Evolutionary conservation across 176 grass and related monocot genomes (phyloP).

Genomic region (Echinochloa phyllopogon): DNA sequence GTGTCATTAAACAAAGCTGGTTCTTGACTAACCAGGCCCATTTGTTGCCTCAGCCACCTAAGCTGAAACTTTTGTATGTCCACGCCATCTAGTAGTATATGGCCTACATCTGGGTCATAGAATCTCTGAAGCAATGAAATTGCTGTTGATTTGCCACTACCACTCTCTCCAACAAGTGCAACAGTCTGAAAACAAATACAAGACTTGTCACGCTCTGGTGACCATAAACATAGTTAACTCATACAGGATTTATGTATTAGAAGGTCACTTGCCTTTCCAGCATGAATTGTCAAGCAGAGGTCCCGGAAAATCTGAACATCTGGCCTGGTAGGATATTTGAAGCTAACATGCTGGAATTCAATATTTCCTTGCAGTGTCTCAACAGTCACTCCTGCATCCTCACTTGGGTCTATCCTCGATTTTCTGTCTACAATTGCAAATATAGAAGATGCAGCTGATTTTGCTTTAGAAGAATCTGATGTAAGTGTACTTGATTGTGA

Average conservation of each 20-base stretch:
- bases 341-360: slow-evolving; percentile 83
- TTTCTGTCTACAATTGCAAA: slow-evolving; percentile 89
- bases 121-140: slow-evolving; percentile 93
- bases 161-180: slow-evolving; percentile 94
- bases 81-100: slow-evolving; percentile 85
- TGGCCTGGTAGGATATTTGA: slow-evolving; percentile 87
- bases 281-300: slow-evolving; percentile 82
- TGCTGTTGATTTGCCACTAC: slow-evolving; percentile 94
- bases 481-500: slow-evolving; percentile 94
- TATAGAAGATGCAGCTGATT: slow-evolving; percentile 81
- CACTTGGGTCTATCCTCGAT: slow-evolving; percentile 92
- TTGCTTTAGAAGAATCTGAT: slow-evolving; percentile 91
- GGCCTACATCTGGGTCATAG: slow-evolving; percentile 79
- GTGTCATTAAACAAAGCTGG: slow-evolving; percentile 91
- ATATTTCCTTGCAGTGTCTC: slow-evolving; percentile 78
- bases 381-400: slow-evolving; percentile 63
- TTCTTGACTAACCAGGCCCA: slow-evolving; percentile 98
- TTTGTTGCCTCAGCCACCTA: slow-evolving; percentile 93
- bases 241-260: slow-evolving; percentile 13
- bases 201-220: slow-evolving; percentile 27
- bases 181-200: slow-evolving; percentile 74
- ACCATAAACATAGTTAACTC: not conserved
- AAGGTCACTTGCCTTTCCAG: slow-evolving; percentile 70
- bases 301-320: slow-evolving; percentile 97
- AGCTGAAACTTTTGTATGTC: slow-evolving; percentile 92